These are phyloP conservation scores for Pythium sp. DNA, from an alignment of 352 stramenopile species.

Conservation along the genomic window DNA sequence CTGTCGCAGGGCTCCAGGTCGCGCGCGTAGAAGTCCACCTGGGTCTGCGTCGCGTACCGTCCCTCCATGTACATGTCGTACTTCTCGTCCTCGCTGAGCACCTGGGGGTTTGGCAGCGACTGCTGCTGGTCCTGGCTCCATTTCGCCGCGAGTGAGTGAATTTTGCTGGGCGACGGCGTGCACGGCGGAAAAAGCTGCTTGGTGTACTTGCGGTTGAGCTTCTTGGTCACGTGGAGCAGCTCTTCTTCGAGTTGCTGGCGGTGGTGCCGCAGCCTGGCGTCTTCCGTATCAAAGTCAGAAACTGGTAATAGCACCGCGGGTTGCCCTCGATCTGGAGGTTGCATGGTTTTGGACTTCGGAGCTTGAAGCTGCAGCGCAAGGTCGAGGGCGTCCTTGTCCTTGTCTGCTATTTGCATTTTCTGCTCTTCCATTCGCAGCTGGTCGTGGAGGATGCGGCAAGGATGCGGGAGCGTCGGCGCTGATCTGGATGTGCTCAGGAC, in stretches of 20 bases:
- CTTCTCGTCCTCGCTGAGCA: constrained; percentile 33
- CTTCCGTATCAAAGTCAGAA: background rate
- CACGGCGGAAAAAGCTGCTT: constrained; percentile 41
- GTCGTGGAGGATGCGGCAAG: constrained; percentile 13
- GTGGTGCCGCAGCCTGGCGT: constrained; percentile 25
- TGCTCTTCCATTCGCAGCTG: constrained; percentile 20
- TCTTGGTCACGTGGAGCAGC: constrained; percentile 57
- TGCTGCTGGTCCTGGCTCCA: constrained; percentile 33
- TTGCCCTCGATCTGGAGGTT: background rate
- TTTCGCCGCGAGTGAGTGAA: constrained; percentile 38
- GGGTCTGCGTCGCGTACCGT: constrained; percentile 51
- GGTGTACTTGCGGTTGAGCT: constrained; percentile 72
- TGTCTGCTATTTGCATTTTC: constrained; percentile 7
- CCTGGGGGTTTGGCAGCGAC: background rate
- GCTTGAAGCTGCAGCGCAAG: constrained; percentile 13
- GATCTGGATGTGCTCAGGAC: constrained; percentile 24
- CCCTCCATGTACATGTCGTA: constrained; percentile 56
- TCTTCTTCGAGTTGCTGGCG: constrained; percentile 43
- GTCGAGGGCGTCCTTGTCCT: constrained; percentile 16
- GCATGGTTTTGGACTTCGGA: background rate
- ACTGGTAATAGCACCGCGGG: background rate
- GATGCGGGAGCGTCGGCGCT: constrained; percentile 24
- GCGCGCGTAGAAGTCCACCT: constrained; percentile 62
- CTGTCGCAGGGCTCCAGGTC: constrained; percentile 44
- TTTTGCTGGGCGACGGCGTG: constrained; percentile 28